phyloP scores from a whole-genome alignment of 176 grass and related monocot genomes.

The Microstegium vimineum region DNA sequence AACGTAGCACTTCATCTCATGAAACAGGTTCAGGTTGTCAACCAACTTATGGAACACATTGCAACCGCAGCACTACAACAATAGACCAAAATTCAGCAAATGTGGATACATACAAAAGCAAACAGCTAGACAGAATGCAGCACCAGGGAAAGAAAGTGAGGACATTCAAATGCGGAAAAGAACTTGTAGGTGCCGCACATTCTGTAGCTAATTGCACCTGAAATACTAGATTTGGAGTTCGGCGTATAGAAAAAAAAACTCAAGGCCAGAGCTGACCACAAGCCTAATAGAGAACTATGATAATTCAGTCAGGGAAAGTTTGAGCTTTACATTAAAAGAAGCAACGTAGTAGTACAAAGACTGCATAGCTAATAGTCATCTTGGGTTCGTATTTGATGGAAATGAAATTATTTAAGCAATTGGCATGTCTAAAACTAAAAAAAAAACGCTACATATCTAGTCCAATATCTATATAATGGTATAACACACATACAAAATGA shows the following conservation, averaged over 20 bases:
- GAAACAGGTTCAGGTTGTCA: slow-evolving; percentile 94
- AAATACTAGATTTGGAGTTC: neutral
- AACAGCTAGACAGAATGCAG: neutral
- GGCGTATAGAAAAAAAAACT: neutral
- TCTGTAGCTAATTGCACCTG: neutral
- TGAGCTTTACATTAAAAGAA: neutral
- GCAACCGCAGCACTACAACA: slow-evolving; percentile 79
- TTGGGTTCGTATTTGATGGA: neutral
- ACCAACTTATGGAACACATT: slow-evolving; percentile 94
- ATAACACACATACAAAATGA: neutral
- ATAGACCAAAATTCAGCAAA: neutral
- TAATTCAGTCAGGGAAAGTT: neutral
- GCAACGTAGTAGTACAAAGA: neutral
- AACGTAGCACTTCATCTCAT: slow-evolving; percentile 94
- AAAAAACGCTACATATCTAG: neutral
- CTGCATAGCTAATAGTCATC: neutral
- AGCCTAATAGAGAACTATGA: neutral
- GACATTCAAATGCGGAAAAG: neutral
- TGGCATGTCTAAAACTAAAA: neutral
- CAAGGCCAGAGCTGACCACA: neutral
- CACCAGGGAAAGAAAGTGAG: neutral
- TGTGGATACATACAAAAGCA: neutral
- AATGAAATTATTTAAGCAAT: neutral
- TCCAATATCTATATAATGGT: neutral
- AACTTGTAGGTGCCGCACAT: neutral